These are phyloP conservation scores for Podospora anserina DNA, from an alignment of 495 filamentous ascomycete species.

Conservation along the genomic window DNA sequence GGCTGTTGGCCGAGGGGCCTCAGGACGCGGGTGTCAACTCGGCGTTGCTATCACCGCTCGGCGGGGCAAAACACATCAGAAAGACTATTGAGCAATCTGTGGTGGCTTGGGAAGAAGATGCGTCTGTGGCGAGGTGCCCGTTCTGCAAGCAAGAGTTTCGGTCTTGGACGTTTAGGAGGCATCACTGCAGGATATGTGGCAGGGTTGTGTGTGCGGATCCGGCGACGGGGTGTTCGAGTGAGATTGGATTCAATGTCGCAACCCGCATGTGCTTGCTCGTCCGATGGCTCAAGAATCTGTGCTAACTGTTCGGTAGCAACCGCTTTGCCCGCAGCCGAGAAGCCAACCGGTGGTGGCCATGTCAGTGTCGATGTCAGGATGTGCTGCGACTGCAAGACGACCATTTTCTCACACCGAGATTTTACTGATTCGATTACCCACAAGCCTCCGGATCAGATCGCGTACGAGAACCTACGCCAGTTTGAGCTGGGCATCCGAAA, in stretches of 20 bases:
- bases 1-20: conserved; percentile 70
- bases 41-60: conserved; percentile 33
- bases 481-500: conserved; percentile 86
- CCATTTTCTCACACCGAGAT: conserved; percentile 79
- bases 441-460: conserved; percentile 70
- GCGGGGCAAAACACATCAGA: conserved; percentile 57
- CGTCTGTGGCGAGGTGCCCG: conserved; percentile 73
- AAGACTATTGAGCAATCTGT: conserved; percentile 85
- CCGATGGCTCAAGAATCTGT: neutral
- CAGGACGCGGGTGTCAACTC: conserved; percentile 45
- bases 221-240: conserved; percentile 76
- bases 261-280: conserved; percentile 47
- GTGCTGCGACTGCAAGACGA: conserved; percentile 84
- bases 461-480: conserved; percentile 83
- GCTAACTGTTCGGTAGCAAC: conserved; percentile 16
- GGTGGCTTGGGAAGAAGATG: conserved; percentile 93
- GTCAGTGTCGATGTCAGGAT: conserved; percentile 80
- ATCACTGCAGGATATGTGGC: conserved; percentile 93
- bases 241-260: conserved; percentile 75
- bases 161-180: conserved; percentile 80
- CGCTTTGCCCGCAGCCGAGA: conserved; percentile 55
- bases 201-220: conserved; percentile 87
- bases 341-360: conserved; percentile 47
- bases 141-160: conserved; percentile 95
- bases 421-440: conserved; percentile 67